Evolutionary conservation across 345 rosid species (phyloP).

Genomic region (Moricandia arvensis): DNA sequence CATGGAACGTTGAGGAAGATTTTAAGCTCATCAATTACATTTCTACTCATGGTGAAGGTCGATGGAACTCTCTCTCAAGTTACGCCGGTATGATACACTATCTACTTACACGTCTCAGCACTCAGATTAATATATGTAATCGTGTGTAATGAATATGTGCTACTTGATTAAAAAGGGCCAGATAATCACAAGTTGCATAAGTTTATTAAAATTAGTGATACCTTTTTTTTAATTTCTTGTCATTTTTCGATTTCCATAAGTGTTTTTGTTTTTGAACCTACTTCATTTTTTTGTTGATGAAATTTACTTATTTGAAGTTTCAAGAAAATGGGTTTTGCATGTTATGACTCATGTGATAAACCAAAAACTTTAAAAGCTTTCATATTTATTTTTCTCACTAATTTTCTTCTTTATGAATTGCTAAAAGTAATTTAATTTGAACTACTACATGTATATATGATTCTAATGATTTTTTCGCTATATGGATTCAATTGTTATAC

Average conservation of each 20-base stretch:
- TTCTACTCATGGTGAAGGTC: conserved; percentile 79
- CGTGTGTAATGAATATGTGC: neutral
- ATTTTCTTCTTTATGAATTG: conserved; percentile 15
- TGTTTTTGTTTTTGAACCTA: conserved; percentile 15
- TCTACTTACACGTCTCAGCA: neutral
- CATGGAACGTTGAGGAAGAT: conserved; percentile 94
- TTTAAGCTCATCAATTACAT: conserved; percentile 77
- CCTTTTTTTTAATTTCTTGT: conserved; percentile 24
- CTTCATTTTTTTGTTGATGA: neutral
- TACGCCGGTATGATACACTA: conserved; percentile 60
- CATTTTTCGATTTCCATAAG: conserved; percentile 36
- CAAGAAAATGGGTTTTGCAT: conserved; percentile 18
- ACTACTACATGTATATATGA: conserved; percentile 11
- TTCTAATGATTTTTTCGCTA: neutral
- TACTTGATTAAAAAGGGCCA: conserved; percentile 14
- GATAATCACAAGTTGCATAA: conserved; percentile 12
- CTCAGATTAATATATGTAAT: neutral
- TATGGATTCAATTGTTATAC: conserved; percentile 19
- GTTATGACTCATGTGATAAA: conserved; percentile 15
- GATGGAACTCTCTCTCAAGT: conserved; percentile 89
- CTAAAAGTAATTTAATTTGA: conserved; percentile 11
- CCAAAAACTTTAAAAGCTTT: conserved; percentile 30
- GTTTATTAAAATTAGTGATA: neutral
- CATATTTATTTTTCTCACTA: conserved; percentile 16
- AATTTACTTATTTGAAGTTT: neutral